These are phyloP conservation scores for Penicillium sp. DNA, from an alignment of 2,329 filamentous ascomycete species.

Conservation along the genomic window DNA sequence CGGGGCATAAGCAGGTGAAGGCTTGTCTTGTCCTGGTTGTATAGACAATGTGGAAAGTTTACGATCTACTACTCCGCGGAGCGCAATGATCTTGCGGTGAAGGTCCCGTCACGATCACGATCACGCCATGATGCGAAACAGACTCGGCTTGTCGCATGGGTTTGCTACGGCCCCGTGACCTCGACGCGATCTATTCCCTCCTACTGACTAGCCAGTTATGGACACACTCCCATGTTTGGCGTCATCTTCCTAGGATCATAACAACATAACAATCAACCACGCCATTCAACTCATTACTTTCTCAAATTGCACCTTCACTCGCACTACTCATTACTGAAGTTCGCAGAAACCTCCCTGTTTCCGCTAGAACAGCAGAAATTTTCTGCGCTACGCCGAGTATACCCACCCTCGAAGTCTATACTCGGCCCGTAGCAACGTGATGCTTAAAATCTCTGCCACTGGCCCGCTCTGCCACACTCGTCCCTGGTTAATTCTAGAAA, in stretches of 20 bases:
- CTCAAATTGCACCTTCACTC: constrained; percentile 5
- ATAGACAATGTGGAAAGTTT: not conserved
- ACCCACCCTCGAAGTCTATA: constrained; percentile 3
- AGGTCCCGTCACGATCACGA: not conserved
- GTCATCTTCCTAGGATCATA: not conserved
- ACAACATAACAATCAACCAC: not conserved
- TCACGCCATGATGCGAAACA: constrained; percentile 6
- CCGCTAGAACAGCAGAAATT: constrained; percentile 18
- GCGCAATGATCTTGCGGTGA: constrained; percentile 4
- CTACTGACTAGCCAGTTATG: constrained; percentile 6
- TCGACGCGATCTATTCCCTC: constrained; percentile 1
- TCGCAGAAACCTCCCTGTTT: constrained; percentile 4
- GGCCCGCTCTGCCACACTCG: not conserved
- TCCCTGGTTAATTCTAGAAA: not conserved
- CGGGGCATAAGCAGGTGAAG: constrained; percentile 20
- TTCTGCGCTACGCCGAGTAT: constrained; percentile 12
- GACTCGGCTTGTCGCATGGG: not conserved
- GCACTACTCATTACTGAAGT: not conserved
- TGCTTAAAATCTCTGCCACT: constrained; percentile 3
- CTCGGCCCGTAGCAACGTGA: constrained; percentile 10
- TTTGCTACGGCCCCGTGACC: constrained; percentile 2
- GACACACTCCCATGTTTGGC: too few species aligned
- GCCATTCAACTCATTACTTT: not conserved
- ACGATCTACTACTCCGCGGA: not conserved
- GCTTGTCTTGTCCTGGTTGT: not conserved